Evolutionary conservation across 306 rosid genomes (phyloP).

Genomic region (Glycine latifolia): DNA sequence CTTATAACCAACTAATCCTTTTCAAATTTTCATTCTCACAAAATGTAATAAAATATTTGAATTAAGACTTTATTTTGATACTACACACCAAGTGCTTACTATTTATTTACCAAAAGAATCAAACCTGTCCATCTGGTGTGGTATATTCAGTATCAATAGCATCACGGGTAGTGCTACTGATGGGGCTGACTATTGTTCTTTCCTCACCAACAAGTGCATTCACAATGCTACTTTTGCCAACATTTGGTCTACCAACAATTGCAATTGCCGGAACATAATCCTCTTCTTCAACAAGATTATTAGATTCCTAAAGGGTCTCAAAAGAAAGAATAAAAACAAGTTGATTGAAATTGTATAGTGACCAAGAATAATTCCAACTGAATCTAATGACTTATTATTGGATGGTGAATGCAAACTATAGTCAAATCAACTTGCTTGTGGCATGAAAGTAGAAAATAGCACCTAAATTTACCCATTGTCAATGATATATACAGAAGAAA

Average conservation of each 20-base stretch:
- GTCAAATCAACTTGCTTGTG: too few relatives aligned
- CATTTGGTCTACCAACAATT: slow-evolving; percentile 99
- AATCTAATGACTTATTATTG: slow-evolving; percentile 16
- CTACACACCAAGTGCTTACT: not conserved
- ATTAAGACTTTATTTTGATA: slow-evolving; percentile 29
- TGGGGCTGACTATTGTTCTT: slow-evolving; percentile 95
- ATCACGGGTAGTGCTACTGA: slow-evolving; percentile 99
- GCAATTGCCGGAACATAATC: slow-evolving; percentile 88
- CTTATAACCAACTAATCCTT: slow-evolving; percentile 28
- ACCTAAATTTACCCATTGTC: too few relatives aligned
- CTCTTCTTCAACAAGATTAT: slow-evolving; percentile 58
- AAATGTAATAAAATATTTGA: slow-evolving; percentile 7
- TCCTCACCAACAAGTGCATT: slow-evolving; percentile 95
- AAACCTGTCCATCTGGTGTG: slow-evolving; percentile 92
- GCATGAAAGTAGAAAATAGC: too few relatives aligned
- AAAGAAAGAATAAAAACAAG: slow-evolving; percentile 37
- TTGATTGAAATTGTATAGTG: slow-evolving; percentile 4
- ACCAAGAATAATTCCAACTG: slow-evolving; percentile 30
- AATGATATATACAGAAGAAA: too few relatives aligned
- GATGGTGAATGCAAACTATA: too few relatives aligned
- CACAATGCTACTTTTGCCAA: slow-evolving; percentile 98
- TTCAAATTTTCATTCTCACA: slow-evolving; percentile 1
- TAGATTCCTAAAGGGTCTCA: not conserved
- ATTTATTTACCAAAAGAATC: slow-evolving; percentile 34
- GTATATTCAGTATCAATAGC: slow-evolving; percentile 95